Conservation (phyloP, 2,329 filamentous ascomycete genomes). For the Microsporum audouinii region DNA sequence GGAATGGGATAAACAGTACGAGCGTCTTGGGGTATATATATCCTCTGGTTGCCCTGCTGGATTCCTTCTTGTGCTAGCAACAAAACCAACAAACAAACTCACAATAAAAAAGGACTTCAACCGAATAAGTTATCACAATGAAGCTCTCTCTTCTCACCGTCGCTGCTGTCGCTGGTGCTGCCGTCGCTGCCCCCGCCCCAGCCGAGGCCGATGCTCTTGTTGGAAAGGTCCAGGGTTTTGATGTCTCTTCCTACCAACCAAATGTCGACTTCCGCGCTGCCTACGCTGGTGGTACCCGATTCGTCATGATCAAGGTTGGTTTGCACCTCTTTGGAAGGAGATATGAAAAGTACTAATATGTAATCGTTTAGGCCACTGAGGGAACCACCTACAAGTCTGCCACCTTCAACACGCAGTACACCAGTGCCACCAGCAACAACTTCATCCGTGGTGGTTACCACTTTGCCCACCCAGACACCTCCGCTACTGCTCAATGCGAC, state of each 20-base stretch:
- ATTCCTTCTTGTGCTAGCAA: background rate
- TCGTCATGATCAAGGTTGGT: constrained; percentile 37
- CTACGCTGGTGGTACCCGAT: constrained; percentile 32
- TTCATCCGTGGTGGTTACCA: constrained; percentile 48
- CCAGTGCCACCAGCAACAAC: constrained; percentile 39
- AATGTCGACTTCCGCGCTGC: constrained; percentile 31
- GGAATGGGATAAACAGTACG: background rate
- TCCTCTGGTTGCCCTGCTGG: background rate
- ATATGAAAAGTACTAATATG: background rate
- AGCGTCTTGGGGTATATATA: background rate
- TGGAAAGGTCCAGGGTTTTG: constrained; percentile 25
- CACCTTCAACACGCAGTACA: constrained; percentile 41
- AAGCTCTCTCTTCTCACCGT: constrained; percentile 1
- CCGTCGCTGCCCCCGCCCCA: background rate
- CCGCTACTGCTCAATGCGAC: constrained; percentile 39
- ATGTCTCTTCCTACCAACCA: constrained; percentile 34
- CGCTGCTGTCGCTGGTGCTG: background rate
- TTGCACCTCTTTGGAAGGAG: background rate
- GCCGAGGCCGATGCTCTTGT: background rate
- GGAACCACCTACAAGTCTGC: constrained; percentile 38
- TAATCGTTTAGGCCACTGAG: constrained; percentile 38
- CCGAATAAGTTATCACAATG: background rate
- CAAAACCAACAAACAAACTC: background rate
- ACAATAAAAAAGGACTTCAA: background rate
- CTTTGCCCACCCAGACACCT: constrained; percentile 41